phyloP scores from a whole-genome alignment of 2,329 filamentous ascomycete species.

The Nemania abortiva region DNA sequence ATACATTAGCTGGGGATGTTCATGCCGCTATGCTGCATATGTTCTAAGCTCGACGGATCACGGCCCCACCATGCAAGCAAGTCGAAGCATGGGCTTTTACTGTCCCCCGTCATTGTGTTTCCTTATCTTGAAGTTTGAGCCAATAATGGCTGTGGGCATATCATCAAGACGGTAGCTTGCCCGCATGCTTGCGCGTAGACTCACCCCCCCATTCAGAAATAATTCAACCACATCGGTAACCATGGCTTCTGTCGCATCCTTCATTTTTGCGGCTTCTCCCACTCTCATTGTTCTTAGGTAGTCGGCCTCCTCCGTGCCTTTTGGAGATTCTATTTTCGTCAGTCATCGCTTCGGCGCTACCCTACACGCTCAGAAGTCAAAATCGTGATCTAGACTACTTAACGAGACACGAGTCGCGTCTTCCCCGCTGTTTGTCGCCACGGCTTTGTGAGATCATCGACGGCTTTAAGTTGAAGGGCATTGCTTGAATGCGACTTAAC shows the following conservation, averaged over 20 bases:
- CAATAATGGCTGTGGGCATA: slow-evolving; percentile 27
- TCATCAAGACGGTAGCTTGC: slow-evolving; percentile 26
- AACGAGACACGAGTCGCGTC: neutral
- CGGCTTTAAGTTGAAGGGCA: neutral
- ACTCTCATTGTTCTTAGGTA: slow-evolving; percentile 15
- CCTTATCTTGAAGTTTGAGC: slow-evolving; percentile 35
- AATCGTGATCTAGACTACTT: slow-evolving; percentile 18
- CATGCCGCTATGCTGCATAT: slow-evolving; percentile 18
- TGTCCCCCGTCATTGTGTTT: slow-evolving; percentile 32
- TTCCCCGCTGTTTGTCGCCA: neutral
- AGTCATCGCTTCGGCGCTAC: slow-evolving; percentile 21
- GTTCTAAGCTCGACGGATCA: slow-evolving; percentile 12
- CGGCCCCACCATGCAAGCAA: slow-evolving; percentile 23
- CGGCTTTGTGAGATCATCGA: neutral
- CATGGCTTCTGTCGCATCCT: slow-evolving; percentile 4
- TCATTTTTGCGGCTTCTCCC: slow-evolving; percentile 28
- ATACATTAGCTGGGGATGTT: slow-evolving; percentile 10
- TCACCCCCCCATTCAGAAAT: slow-evolving; percentile 9
- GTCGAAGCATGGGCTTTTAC: slow-evolving; percentile 24
- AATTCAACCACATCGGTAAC: slow-evolving; percentile 10
- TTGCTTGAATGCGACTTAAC: neutral
- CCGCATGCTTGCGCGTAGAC: slow-evolving; percentile 30
- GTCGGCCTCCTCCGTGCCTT: slow-evolving; percentile 25
- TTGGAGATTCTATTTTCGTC: slow-evolving; percentile 13
- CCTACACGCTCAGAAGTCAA: slow-evolving; percentile 10